Percentiles rank a stretch among this genome's conserved stretches.
Conservation (phyloP, 2,329 filamentous ascomycete species). For the Aspergillus calidoustus region DNA sequence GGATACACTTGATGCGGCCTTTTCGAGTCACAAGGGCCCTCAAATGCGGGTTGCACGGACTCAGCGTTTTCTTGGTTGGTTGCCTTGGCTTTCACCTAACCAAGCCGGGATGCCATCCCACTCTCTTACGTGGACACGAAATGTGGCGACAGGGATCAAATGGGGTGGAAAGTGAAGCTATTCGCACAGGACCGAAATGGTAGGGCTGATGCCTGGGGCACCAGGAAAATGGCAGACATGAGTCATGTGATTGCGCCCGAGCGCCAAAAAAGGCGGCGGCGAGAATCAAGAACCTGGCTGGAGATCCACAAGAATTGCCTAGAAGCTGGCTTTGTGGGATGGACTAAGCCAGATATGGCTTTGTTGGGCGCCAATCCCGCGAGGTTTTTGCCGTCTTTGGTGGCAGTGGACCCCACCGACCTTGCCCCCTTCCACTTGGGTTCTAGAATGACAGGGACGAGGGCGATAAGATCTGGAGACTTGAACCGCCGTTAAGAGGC, state of each 20-base stretch:
- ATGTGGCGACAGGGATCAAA: slow-evolving; percentile 10
- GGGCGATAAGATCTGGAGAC: background rate
- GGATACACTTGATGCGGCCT: background rate
- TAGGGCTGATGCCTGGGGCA: too few relatives aligned
- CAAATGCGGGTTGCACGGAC: background rate
- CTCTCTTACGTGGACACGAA: slow-evolving; percentile 2
- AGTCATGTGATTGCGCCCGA: background rate
- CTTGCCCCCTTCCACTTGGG: background rate
- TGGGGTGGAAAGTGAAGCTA: slow-evolving; percentile 7
- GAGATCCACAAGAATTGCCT: background rate
- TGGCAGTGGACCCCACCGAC: background rate
- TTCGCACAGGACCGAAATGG: background rate
- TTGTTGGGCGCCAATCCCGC: slow-evolving; percentile 5
- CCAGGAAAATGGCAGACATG: background rate
- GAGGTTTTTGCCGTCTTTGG: background rate
- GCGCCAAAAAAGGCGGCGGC: background rate
- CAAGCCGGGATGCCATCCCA: background rate
- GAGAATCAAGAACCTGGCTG: background rate
- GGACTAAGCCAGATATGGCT: background rate
- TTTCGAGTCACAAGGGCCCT: background rate
- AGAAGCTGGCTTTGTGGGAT: background rate
- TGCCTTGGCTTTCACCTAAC: background rate
- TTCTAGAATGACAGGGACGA: slow-evolving; percentile 8
- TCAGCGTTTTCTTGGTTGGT: background rate
- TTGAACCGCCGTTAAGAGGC: background rate